phyloP scores from a whole-genome alignment of 805 yeast species.

The Candida pseudoglaebosa region DNA sequence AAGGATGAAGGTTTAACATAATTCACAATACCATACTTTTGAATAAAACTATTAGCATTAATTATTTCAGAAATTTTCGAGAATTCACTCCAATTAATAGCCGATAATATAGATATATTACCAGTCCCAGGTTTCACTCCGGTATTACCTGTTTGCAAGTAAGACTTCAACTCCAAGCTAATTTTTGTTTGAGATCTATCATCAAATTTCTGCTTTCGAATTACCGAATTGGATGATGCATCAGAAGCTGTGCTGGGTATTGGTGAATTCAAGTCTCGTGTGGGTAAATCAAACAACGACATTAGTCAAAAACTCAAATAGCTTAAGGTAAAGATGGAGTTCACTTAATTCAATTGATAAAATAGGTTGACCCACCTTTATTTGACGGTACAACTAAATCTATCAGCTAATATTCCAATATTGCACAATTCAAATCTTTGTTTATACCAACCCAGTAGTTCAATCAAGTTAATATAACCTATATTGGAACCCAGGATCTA shows the following conservation, averaged over 20 bases:
- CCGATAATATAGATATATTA: background rate
- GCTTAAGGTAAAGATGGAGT: no score
- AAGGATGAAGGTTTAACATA: constrained; percentile 23
- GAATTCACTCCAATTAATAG: constrained; percentile 1
- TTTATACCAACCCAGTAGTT: no score
- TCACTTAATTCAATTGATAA: no score
- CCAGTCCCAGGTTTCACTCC: background rate
- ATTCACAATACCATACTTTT: background rate
- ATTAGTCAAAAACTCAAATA: background rate
- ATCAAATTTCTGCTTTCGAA: constrained; percentile 28
- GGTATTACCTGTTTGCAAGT: constrained; percentile 2
- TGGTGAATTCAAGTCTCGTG: constrained; percentile 7
- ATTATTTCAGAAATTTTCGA: background rate
- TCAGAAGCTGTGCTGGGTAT: background rate
- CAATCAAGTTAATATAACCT: no score
- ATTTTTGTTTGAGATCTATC: constrained; percentile 34
- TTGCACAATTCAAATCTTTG: no score
- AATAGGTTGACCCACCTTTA: no score
- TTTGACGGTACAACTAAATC: no score
- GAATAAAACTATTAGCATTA: background rate
- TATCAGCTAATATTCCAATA: no score
- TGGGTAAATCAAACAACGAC: constrained; percentile 8
- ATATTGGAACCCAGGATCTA: no score
- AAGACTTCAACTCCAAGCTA: constrained; percentile 17
- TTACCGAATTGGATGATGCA: constrained; percentile 6